A percentile compares a stretch with the other conserved stretches of the same genome.
phyloP scores from a whole-genome alignment of 2,329 filamentous ascomycete species.

The Ascochyta fabae region DNA sequence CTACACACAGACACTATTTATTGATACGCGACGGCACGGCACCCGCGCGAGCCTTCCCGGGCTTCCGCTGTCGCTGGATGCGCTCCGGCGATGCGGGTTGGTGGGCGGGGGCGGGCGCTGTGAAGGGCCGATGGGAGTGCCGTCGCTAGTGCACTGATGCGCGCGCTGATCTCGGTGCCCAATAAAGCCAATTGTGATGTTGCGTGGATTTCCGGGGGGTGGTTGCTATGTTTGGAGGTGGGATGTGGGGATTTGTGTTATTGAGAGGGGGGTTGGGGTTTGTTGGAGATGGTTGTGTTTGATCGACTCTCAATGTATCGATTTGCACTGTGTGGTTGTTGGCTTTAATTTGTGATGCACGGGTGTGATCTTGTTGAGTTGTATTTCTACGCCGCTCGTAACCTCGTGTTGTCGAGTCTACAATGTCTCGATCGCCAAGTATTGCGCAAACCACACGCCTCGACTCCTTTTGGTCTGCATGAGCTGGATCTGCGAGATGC shows the following conservation, averaged over 20 bases:
- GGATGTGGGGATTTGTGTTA: too few relatives aligned
- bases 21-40: neutral
- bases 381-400: neutral
- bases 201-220: neutral
- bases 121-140: neutral
- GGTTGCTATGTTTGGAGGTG: too few relatives aligned
- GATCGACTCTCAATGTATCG: too few relatives aligned
- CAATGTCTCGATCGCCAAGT: neutral
- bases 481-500: neutral
- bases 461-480: neutral
- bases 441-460: neutral
- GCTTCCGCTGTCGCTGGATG: neutral
- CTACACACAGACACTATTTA: neutral
- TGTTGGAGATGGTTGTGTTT: too few relatives aligned
- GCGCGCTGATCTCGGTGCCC: neutral
- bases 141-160: slow-evolving; percentile 1
- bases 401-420: neutral
- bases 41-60: slow-evolving; percentile 1
- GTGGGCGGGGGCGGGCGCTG: neutral
- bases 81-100: neutral
- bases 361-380: too few relatives aligned
- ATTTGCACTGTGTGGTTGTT: too few relatives aligned
- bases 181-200: neutral
- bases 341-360: too few relatives aligned
- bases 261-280: too few relatives aligned